A percentile compares a stretch with the other conserved stretches of the same genome.
These are phyloP conservation scores for Coelastrella sp. DNA, from an alignment of 139 green algal genomes.

Conservation along the genomic window DNA sequence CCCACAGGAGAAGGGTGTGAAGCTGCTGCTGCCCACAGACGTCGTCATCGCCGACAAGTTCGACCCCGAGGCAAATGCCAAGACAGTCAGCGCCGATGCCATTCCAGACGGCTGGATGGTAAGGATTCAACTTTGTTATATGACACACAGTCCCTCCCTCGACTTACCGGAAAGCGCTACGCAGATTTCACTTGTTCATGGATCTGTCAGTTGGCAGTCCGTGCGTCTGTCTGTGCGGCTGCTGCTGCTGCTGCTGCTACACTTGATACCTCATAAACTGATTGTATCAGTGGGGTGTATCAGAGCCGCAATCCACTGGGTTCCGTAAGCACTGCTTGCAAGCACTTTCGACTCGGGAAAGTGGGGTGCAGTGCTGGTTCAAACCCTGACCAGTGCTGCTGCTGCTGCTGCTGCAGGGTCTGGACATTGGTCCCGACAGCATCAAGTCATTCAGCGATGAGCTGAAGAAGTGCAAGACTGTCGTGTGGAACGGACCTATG, in stretches of 20 bases:
- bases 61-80: constrained; percentile 88
- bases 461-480: constrained; percentile 93
- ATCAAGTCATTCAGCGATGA: constrained; percentile 88
- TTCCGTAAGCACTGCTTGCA: too few relatives aligned
- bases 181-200: too few relatives aligned
- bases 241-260: neutral
- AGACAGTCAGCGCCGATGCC: constrained; percentile 81
- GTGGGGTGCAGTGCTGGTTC: too few relatives aligned
- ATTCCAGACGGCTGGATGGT: constrained; percentile 99
- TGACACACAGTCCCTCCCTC: neutral
- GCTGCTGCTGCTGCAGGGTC: constrained; percentile 66
- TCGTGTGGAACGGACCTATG: constrained; percentile 99
- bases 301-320: too few relatives aligned
- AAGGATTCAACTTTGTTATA: neutral
- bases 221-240: neutral
- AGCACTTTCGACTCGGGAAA: too few relatives aligned
- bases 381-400: neutral
- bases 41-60: constrained; percentile 98
- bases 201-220: too few relatives aligned
- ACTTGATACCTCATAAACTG: too few relatives aligned
- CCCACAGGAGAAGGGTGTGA: constrained; percentile 35
- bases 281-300: too few relatives aligned
- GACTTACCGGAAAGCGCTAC: too few relatives aligned
- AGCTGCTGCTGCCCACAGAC: constrained; percentile 96
- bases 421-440: constrained; percentile 97